Base-by-base conservation (phyloP, 2,329 filamentous ascomycete species). In the Fusarium globosum region DNA sequence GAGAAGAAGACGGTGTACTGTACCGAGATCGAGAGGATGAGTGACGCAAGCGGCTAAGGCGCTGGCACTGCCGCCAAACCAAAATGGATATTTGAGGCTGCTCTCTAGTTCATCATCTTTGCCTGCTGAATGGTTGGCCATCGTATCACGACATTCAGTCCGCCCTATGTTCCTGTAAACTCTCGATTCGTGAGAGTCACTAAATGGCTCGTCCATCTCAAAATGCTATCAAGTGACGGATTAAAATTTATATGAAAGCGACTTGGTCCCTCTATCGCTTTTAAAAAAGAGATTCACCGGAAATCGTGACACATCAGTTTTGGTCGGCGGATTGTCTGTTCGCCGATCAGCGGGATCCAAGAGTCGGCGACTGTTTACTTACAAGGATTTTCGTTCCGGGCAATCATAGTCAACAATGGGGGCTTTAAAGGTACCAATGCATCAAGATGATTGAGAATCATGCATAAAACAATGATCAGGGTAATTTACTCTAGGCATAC, bases 41-140 rank as follows among this genome's bases (percentile, higher is more conserved):
- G 96, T 98, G 51, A 97, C 93, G 75, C 91, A 92, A 45, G 96
- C 95, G 33, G 96, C 95, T 86, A 96, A 92, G 80, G 94, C 96
- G 79, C 94, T 96, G 53, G 96, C 95, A 81, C 94, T 97, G 59
- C 96, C 96, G 72, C 96, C 96, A 82, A 99, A 98, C 96, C 96
- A 98, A 83, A 96, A 96, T 14, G 93, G 93, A 84, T 95, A 95
- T 67, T 38, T 58, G 23, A 48, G 3, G 0, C 20, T 58, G 10
- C 15, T 8, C 10, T 21, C 2, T 45, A 13, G 3, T 23, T 5
- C 0, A 14, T 3, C 3, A 2, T 12, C 2, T 7, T 6, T 14
- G 6, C 14, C 2, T 26, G 16, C 3, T 36, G 41, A 21, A 21
- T 26, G 6, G 10, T 6, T 2, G 8, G 23, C 0, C n/a, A 23